Percentiles rank a stretch among this genome's conserved stretches.
Conservation (phyloP, 163 green algal genomes). For the Volvox carteri region DNA sequence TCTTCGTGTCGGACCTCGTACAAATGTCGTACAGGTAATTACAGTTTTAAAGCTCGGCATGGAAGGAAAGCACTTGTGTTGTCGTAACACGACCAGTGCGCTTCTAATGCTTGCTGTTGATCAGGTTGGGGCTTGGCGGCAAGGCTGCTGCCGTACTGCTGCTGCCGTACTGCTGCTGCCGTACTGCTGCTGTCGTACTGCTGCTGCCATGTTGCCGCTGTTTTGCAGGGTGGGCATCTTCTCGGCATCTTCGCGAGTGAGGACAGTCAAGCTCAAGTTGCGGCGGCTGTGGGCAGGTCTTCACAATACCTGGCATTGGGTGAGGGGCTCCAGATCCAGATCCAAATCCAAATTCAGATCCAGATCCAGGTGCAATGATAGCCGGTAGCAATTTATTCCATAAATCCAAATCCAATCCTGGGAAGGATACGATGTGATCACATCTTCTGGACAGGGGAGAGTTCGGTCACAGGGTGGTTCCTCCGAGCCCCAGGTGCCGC, state of each 20-base stretch:
- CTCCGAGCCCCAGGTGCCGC: slow-evolving; percentile 38
- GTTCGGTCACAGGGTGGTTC: too few species aligned
- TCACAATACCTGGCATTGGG: slow-evolving; percentile 45
- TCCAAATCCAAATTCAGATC: background rate
- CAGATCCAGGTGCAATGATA: background rate
- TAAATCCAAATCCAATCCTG: background rate
- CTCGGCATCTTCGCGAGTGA: background rate
- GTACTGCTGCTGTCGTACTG: background rate
- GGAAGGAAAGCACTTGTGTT: too few species aligned
- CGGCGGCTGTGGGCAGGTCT: background rate
- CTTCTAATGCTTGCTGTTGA: background rate
- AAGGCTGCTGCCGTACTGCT: background rate
- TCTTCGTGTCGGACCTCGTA: background rate
- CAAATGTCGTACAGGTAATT: background rate
- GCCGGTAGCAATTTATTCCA: background rate
- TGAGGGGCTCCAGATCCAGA: background rate
- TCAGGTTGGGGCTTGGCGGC: too few species aligned
- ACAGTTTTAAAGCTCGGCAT: too few species aligned
- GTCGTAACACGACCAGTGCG: background rate
- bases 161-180: background rate
- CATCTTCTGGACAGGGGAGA: too few species aligned
- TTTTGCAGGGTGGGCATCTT: slow-evolving; percentile 27
- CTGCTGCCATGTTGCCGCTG: background rate
- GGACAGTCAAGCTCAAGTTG: background rate
- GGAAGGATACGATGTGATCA: background rate